These are phyloP conservation scores for Gliomastix tumulicola DNA, from an alignment of 2,329 filamentous ascomycete species.

Conservation along the genomic window DNA sequence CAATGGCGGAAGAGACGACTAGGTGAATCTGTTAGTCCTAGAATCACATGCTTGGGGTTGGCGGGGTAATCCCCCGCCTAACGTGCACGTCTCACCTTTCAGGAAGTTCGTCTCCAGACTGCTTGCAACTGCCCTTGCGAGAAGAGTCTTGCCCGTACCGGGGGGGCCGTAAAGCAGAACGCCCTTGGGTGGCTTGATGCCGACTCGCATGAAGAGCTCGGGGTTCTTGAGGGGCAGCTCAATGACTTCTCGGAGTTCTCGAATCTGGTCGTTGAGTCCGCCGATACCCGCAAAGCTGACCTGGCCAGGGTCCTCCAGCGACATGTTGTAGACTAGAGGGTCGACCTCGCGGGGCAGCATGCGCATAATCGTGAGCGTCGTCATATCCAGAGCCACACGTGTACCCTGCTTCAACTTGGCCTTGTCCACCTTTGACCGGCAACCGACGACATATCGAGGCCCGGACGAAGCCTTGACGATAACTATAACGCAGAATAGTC, in stretches of 20 bases:
- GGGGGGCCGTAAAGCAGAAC: conserved; percentile 93
- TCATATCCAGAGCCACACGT: conserved; percentile 97
- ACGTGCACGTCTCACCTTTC: conserved; percentile 61
- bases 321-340: conserved; percentile 99
- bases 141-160: conserved; percentile 91
- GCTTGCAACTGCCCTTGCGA: conserved; percentile 91
- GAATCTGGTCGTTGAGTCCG: conserved; percentile 95
- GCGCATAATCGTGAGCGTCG: conserved; percentile 98
- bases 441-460: conserved; percentile 95
- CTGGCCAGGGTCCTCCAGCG: conserved; percentile 92
- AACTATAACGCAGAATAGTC: too few relatives aligned
- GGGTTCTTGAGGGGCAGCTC: conserved; percentile 98
- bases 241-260: conserved; percentile 95
- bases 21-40: conserved; percentile 12
- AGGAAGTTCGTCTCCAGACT: conserved; percentile 97
- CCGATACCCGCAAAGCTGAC: conserved; percentile 97
- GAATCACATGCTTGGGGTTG: neutral
- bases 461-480: conserved; percentile 98
- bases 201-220: conserved; percentile 91
- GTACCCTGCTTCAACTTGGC: conserved; percentile 96
- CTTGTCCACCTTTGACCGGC: conserved; percentile 97
- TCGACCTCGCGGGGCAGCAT: conserved; percentile 99
- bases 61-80: neutral
- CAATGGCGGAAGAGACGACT: conserved; percentile 98
- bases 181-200: conserved; percentile 98